Percentiles rank a stretch among this genome's conserved stretches.
These are phyloP conservation scores for Gaertneriomyces semiglobifer DNA, from an alignment of 192 early-diverging fungal species.

Conservation along the genomic window DNA sequence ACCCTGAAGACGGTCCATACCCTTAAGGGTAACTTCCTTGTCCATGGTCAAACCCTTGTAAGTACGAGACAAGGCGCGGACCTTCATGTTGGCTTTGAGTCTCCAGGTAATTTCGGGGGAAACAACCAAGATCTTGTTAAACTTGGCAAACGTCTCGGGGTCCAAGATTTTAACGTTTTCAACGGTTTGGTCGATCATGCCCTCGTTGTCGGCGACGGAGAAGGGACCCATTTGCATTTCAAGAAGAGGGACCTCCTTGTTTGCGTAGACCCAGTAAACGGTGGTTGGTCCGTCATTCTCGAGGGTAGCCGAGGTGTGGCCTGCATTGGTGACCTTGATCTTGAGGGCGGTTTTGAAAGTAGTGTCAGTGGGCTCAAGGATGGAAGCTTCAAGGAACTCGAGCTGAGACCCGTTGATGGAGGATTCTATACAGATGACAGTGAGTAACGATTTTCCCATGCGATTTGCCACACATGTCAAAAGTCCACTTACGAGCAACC, in stretches of 20 bases:
- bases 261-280: constrained; percentile 28
- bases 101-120: constrained; percentile 26
- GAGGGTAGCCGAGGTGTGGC: constrained; percentile 27
- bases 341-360: constrained; percentile 21
- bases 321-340: constrained; percentile 33
- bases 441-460: no score
- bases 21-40: constrained; percentile 31
- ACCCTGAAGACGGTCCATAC: constrained; percentile 27
- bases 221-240: constrained; percentile 20
- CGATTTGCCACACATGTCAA: not conserved
- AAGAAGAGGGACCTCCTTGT: constrained; percentile 22
- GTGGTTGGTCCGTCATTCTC: constrained; percentile 18
- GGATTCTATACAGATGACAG: not conserved
- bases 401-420: constrained; percentile 29
- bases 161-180: constrained; percentile 11
- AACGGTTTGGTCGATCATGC: constrained; percentile 24
- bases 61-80: constrained; percentile 32
- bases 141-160: constrained; percentile 4
- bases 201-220: constrained; percentile 28
- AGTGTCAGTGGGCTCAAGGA: constrained; percentile 21
- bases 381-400: constrained; percentile 23
- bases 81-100: constrained; percentile 15
- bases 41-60: constrained; percentile 34
- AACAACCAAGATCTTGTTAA: constrained; percentile 30
- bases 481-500: constrained; percentile 23